These are phyloP conservation scores for Echinochloa phyllopogon DNA, from an alignment of 176 grass and related monocot species.

Conservation along the genomic window DNA sequence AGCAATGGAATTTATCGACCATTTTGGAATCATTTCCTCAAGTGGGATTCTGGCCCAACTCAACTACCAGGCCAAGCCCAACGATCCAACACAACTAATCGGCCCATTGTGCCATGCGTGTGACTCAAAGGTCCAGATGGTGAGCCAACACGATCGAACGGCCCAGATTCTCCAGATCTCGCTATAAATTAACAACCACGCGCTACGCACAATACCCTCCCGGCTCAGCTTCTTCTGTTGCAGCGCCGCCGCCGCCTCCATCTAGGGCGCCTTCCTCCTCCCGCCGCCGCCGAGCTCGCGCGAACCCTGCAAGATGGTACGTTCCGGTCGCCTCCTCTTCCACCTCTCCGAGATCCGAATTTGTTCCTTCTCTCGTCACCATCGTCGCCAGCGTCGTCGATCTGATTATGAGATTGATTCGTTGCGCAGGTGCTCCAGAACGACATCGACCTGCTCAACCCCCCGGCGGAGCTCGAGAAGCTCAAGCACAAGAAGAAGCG, in stretches of 20 bases:
- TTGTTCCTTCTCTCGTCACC: too few relatives aligned
- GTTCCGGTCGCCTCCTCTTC: neutral
- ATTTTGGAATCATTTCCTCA: too few relatives aligned
- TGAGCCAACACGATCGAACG: neutral
- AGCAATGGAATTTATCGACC: too few relatives aligned
- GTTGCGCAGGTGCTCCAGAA: constrained; percentile 67
- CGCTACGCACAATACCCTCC: neutral
- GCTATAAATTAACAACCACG: neutral
- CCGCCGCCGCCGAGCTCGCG: neutral
- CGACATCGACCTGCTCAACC: constrained; percentile 91
- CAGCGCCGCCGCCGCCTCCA: neutral
- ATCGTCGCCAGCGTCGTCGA: neutral
- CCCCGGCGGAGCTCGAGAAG: constrained; percentile 82
- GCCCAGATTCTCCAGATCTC: neutral
- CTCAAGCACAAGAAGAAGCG: constrained; percentile 94
- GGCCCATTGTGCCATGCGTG: neutral
- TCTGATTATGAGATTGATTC: constrained; percentile 12
- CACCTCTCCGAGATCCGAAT: neutral
- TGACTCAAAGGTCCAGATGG: neutral
- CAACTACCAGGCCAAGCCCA: too few relatives aligned
- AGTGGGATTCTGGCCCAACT: neutral
- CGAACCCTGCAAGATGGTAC: constrained; percentile 41
- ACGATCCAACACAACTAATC: neutral
- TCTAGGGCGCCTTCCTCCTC: neutral
- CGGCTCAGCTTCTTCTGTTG: neutral